Evolutionary conservation across 2,329 filamentous ascomycete genomes (phyloP).

Genomic region (Pseudocercospora fijiensis): DNA sequence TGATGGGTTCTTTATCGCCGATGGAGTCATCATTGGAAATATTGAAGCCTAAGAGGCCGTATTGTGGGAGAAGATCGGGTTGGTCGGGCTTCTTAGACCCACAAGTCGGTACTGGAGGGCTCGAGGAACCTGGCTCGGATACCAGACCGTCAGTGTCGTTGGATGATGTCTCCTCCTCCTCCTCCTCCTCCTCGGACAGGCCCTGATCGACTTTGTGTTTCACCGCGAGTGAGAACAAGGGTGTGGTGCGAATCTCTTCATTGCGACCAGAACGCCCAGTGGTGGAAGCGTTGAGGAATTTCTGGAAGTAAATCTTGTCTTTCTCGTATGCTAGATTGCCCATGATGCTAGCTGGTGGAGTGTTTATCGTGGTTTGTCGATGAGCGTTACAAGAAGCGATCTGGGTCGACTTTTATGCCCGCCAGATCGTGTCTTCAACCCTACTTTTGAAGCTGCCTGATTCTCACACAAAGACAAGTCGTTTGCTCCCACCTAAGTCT

Average conservation of each 20-base stretch:
- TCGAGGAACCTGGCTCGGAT: not conserved
- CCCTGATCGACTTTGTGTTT: slow-evolving; percentile 20
- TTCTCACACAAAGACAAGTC: slow-evolving; percentile 5
- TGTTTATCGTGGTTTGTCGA: not conserved
- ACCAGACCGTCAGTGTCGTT: not conserved
- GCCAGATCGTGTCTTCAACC: not conserved
- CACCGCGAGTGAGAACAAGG: slow-evolving; percentile 31
- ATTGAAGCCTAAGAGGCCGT: slow-evolving; percentile 31
- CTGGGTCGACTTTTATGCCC: not conserved
- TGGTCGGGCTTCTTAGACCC: not conserved
- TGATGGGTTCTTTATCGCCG: slow-evolving; percentile 36
- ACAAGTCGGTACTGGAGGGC: not conserved
- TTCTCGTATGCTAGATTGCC: not conserved
- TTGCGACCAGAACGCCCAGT: slow-evolving; percentile 13
- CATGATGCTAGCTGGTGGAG: not conserved
- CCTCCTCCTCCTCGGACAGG: not conserved
- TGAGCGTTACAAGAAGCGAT: not conserved
- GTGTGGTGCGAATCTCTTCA: slow-evolving; percentile 30
- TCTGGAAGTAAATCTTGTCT: slow-evolving; percentile 5
- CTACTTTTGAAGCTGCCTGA: not conserved
- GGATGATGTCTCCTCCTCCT: not conserved
- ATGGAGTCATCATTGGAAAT: slow-evolving; percentile 20
- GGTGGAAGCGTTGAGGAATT: slow-evolving; percentile 1
- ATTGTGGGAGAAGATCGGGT: slow-evolving; percentile 27
- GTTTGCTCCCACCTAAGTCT: slow-evolving; percentile 5